Evolutionary conservation across 768 basidiomycete genomes (phyloP).

Genomic region (Chalciporus sphaerocephalus): DNA sequence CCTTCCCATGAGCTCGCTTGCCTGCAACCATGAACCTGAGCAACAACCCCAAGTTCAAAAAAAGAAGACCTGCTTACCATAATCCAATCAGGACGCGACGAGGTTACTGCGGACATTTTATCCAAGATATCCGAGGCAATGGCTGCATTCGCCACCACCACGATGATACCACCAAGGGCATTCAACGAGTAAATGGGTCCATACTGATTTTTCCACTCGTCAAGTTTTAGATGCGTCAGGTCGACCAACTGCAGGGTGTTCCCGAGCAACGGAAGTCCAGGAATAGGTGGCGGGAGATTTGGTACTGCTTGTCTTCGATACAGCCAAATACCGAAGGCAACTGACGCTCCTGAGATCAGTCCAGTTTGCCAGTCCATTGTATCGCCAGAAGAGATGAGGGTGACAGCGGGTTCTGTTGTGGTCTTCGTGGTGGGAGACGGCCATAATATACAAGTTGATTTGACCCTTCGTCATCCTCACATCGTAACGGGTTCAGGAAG

Average conservation of each 20-base stretch:
- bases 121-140: constrained; percentile 7
- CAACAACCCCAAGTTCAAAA: not conserved
- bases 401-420: not conserved
- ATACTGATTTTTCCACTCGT: constrained; percentile 9
- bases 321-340: not conserved
- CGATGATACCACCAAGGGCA: constrained; percentile 5
- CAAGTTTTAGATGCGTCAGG: constrained; percentile 6
- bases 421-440: no score
- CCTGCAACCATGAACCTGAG: not conserved
- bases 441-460: no score
- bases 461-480: no score
- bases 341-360: not conserved
- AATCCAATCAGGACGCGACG: constrained; percentile 8
- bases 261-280: constrained; percentile 3
- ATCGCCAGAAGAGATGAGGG: not conserved
- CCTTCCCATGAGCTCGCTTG: constrained; percentile 6
- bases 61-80: constrained; percentile 2
- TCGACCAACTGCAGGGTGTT: constrained; percentile 6
- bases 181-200: constrained; percentile 9
- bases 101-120: constrained; percentile 9
- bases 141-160: constrained; percentile 9
- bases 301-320: not conserved
- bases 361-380: constrained; percentile 1
- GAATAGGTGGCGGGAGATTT: constrained; percentile 8
- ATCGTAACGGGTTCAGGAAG: no score